A percentile compares a stretch with the other conserved stretches of the same genome.
Evolutionary conservation across 2,329 filamentous ascomycete species (phyloP).

Genomic region (Didymosphaeria variabile): DNA sequence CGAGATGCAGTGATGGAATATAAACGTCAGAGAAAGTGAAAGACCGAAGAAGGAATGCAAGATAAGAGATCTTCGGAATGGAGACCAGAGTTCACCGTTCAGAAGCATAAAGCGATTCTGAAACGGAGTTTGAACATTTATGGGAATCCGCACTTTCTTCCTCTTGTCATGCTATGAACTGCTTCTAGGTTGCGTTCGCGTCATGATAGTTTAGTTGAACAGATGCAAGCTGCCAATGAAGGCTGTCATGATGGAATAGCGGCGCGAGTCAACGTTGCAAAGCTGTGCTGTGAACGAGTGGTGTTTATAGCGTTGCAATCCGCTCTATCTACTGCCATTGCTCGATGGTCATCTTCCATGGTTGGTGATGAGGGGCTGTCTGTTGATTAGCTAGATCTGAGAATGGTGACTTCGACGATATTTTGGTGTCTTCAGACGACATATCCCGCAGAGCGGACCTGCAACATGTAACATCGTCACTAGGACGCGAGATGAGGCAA

Average conservation of each 20-base stretch:
- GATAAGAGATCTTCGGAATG: neutral
- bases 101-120: neutral
- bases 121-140: neutral
- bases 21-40: neutral
- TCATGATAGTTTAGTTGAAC: neutral
- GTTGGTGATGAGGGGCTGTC: slow-evolving; percentile 1
- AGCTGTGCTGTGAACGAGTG: neutral
- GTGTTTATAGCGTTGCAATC: neutral
- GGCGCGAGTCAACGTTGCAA: neutral
- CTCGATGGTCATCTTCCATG: neutral
- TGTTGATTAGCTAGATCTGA: neutral
- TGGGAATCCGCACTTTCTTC: neutral
- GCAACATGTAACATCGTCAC: neutral
- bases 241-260: neutral
- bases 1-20: neutral
- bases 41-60: neutral
- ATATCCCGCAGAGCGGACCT: neutral
- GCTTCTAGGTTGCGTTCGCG: neutral
- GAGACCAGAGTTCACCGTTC: neutral
- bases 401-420: slow-evolving; percentile 6
- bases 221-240: neutral
- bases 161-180: too few relatives aligned
- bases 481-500: neutral
- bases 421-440: neutral
- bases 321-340: neutral